Evolutionary conservation across 2,329 filamentous ascomycete species (phyloP).

Genomic region (Endothia cerciana): DNA sequence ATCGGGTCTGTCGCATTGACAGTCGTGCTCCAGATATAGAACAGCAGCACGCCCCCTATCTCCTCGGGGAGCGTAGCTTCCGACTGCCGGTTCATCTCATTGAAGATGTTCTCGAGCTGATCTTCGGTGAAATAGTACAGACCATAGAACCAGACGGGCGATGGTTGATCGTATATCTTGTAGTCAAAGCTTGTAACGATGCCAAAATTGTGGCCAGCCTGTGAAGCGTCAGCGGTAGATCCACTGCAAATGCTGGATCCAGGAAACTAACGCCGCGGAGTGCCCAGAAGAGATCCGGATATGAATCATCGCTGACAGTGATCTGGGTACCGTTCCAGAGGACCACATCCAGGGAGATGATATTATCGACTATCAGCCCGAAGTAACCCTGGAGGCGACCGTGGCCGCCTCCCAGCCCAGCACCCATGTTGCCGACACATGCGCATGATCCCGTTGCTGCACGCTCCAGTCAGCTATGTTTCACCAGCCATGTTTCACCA

Average conservation of each 20-base stretch:
- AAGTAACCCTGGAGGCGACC: slow-evolving; percentile 58
- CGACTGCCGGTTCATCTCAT: not conserved
- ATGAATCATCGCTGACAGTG: slow-evolving; percentile 39
- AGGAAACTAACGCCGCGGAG: slow-evolving; percentile 46
- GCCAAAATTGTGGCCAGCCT: slow-evolving; percentile 62
- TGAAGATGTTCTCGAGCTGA: slow-evolving; percentile 41
- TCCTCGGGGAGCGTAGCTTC: not conserved
- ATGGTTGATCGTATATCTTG: slow-evolving; percentile 52
- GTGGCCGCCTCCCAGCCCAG: slow-evolving; percentile 61
- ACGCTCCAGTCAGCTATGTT: not conserved
- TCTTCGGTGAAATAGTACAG: slow-evolving; percentile 51
- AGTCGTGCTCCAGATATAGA: not conserved
- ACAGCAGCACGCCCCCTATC: slow-evolving; percentile 2
- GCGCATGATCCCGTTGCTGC: slow-evolving; percentile 56
- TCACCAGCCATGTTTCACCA: too few relatives aligned
- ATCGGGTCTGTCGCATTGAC: not conserved
- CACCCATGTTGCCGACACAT: slow-evolving; percentile 47
- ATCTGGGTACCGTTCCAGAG: slow-evolving; percentile 51
- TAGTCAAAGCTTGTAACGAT: slow-evolving; percentile 55
- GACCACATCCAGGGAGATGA: slow-evolving; percentile 55
- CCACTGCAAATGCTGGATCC: not conserved
- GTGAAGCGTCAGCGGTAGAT: not conserved
- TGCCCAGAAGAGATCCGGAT: slow-evolving; percentile 61
- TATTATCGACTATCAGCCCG: slow-evolving; percentile 57
- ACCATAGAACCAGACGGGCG: slow-evolving; percentile 47